A percentile compares a stretch with the other conserved stretches of the same genome.
Evolutionary conservation across 305 asterid species (phyloP).

Genomic region (Striga hermonthica): DNA sequence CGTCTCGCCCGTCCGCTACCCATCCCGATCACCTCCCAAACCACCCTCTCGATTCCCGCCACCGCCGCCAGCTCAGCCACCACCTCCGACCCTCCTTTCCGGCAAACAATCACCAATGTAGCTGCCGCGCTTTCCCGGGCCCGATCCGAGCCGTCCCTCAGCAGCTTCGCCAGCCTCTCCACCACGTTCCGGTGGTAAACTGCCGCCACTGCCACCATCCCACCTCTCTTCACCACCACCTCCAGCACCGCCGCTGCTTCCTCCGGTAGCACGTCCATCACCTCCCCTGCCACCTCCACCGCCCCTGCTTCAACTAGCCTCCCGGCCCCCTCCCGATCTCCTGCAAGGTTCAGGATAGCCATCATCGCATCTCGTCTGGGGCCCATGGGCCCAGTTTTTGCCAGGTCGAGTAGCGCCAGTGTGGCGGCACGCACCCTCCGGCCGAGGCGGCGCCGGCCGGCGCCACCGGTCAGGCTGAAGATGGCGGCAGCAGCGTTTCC

Average conservation of each 20-base stretch:
- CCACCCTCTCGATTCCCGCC: slow-evolving; percentile 67
- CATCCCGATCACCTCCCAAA: slow-evolving; percentile 87
- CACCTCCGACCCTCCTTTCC: slow-evolving; percentile 85
- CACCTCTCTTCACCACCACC: slow-evolving; percentile 76
- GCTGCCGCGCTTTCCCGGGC: slow-evolving; percentile 77
- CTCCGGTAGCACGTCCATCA: slow-evolving; percentile 57
- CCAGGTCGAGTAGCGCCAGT: slow-evolving; percentile 63
- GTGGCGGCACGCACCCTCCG: slow-evolving; percentile 59
- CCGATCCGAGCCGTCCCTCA: slow-evolving; percentile 72
- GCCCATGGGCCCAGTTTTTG: slow-evolving; percentile 53
- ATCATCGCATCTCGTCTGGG: slow-evolving; percentile 76
- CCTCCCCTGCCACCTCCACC: slow-evolving; percentile 62
- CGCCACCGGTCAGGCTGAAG: slow-evolving; percentile 64
- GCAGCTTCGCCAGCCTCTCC: slow-evolving; percentile 39
- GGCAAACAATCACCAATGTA: slow-evolving; percentile 64
- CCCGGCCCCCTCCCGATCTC: slow-evolving; percentile 71
- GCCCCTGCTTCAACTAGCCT: slow-evolving; percentile 75
- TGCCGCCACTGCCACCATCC: slow-evolving; percentile 57
- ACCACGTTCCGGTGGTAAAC: slow-evolving; percentile 49
- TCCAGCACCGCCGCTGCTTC: slow-evolving; percentile 80
- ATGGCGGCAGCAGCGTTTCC: slow-evolving; percentile 93
- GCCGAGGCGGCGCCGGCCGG: slow-evolving; percentile 58
- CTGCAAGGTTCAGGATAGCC: slow-evolving; percentile 78
- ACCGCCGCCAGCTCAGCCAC: slow-evolving; percentile 67
- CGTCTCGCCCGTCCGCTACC: slow-evolving; percentile 80